phyloP scores from a whole-genome alignment of 345 rosid species.

The Eucalyptus coolabah region DNA sequence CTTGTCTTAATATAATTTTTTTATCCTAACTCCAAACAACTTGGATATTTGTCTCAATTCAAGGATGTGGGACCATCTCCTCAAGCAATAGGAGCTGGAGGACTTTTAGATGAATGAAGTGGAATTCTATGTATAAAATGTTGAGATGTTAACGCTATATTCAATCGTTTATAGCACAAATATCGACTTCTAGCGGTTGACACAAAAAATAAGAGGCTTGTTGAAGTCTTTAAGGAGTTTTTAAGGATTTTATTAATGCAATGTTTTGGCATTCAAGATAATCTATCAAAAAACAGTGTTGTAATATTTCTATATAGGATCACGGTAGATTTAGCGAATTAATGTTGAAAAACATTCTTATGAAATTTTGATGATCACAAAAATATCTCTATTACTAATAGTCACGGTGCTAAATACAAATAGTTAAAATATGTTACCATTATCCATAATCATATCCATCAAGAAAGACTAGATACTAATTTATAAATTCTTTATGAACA shows the following conservation, averaged over 20 bases:
- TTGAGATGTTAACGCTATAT: neutral
- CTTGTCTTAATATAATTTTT: too few species aligned
- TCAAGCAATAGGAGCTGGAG: neutral
- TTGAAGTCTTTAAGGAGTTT: too few species aligned
- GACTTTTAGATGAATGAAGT: neutral
- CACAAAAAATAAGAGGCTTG: neutral
- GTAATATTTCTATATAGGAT: neutral
- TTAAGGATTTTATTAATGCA: neutral
- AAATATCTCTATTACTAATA: too few species aligned
- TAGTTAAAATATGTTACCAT: too few species aligned
- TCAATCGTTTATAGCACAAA: neutral
- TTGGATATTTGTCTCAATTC: neutral
- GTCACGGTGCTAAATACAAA: too few species aligned
- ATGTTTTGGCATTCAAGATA: accelerated
- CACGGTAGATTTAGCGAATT: neutral
- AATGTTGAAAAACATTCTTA: neutral
- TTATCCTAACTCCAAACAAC: too few species aligned
- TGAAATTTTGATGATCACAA: neutral
- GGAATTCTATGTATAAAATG: neutral
- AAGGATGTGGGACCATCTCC: neutral
- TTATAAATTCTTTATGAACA: too few species aligned
- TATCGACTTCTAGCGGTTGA: too few species aligned
- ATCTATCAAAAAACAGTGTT: too few species aligned
- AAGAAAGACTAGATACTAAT: too few species aligned
- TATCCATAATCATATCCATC: too few species aligned